Base-by-base conservation (phyloP, 108 stramenopile species). In the Skeletonema menzelii region DNA sequence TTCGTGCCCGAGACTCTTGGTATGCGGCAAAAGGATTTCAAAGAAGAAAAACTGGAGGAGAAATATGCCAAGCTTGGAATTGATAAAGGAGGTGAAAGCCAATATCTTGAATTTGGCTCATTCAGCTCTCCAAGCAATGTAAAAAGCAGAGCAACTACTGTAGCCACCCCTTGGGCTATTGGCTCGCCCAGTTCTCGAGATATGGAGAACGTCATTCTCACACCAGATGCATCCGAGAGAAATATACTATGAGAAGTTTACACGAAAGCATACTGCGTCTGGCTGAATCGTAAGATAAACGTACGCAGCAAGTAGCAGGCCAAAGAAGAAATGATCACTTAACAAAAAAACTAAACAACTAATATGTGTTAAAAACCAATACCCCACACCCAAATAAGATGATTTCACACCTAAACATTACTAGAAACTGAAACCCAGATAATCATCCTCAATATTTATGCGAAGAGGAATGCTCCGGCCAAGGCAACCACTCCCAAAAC, bases 1-100 rank as follows among this genome's bases (percentile, higher is more conserved):
- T 76, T 76, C 60, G 75, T 76, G 24, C 75, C 75, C 7, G 75
- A 76, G 66, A 76, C 75, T 22, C 40, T 76, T 27, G 75, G 75
- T 34, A 76, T 76, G 75, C 26, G 75, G 38, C 30, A 76, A 63
- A 35, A 31, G 15, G 75, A 76, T 63, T 76, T 76, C 69, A 70
- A 70, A 24, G 69, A 70, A 62, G 75, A 76, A 63, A 76, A 76
- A 27, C 24, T 30, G 28, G 69, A 62, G 60, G 68, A 70, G 49
- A 53, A 53, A 17, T 22, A 53, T 24, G 8, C 19, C 8, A 53
- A 53, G 49, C 20, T 22, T 53, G 49, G 49, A 24, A 53, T 53
- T 24, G 49, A 53, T 24, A 24, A 53, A 22, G 46, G 19, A 47
- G 49, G 49, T 10, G 49, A 53, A 8, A 22, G 49, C n/a, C 2